Conservation (phyloP, 75 land plant species). For the Pinus albicaulis region DNA sequence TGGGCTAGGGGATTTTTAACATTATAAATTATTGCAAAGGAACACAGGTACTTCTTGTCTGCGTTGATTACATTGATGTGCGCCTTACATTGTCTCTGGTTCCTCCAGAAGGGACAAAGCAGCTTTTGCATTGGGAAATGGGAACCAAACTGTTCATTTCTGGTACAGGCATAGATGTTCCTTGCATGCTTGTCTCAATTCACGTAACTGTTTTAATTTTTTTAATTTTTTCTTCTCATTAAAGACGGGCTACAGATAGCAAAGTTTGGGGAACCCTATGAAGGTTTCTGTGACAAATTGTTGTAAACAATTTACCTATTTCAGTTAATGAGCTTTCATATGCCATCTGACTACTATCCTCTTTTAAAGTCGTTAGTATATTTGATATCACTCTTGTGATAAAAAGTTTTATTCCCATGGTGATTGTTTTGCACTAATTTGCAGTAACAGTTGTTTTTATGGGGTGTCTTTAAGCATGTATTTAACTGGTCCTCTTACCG, state of each 20-base stretch:
- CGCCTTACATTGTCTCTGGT: no score
- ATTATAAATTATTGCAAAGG: no score
- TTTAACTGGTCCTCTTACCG: background rate
- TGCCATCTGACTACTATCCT: background rate
- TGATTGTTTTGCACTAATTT: background rate
- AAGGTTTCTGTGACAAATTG: background rate
- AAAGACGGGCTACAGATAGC: background rate
- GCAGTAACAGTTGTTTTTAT: background rate
- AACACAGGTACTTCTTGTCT: no score
- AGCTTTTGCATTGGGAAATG: background rate
- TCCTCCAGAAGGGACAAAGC: background rate
- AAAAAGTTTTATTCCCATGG: background rate
- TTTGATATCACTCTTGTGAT: background rate
- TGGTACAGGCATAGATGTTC: background rate
- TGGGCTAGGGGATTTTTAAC: no score
- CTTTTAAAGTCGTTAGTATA: background rate
- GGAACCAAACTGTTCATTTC: background rate
- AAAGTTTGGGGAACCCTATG: background rate
- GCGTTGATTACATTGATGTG: no score
- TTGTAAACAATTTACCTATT: background rate
- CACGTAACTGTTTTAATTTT: no score
- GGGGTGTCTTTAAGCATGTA: background rate
- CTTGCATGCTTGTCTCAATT: slow-evolving; percentile 1
- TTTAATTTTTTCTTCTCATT: no score
- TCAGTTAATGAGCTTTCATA: background rate